Evolutionary conservation across 371 early-diverging fungal species (phyloP).

Genomic region (Mortierella sp.): DNA sequence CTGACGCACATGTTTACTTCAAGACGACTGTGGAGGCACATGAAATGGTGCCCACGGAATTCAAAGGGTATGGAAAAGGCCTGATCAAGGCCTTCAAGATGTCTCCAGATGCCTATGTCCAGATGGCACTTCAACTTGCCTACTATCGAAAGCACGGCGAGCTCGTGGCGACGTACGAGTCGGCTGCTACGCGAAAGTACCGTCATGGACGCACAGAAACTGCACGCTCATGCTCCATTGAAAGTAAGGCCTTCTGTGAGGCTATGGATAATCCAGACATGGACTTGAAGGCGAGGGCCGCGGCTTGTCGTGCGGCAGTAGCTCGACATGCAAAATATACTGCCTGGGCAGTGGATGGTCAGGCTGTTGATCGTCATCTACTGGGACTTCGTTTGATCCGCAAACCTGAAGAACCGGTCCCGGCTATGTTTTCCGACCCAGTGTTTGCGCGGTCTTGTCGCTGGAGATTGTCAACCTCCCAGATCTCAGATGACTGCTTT

Average conservation of each 20-base stretch:
- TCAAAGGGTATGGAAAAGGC: conserved; percentile 90
- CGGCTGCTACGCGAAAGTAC: conserved; percentile 90
- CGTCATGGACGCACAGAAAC: conserved; percentile 95
- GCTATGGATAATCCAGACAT: conserved; percentile 80
- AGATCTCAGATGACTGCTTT: conserved; percentile 91
- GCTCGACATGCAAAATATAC: conserved; percentile 86
- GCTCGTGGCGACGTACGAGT: conserved; percentile 88
- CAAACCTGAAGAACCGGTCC: conserved; percentile 75
- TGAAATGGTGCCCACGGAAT: conserved; percentile 85
- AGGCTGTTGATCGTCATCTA: conserved; percentile 94
- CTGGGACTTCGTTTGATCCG: conserved; percentile 72
- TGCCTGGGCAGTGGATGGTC: conserved; percentile 82
- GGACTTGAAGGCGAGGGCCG: conserved; percentile 65
- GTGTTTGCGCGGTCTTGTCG: conserved; percentile 83
- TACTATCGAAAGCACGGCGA: conserved; percentile 89
- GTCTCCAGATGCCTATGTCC: conserved; percentile 92
- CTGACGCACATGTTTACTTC: conserved; percentile 54
- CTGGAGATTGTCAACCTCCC: conserved; percentile 94
- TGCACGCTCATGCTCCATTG: conserved; percentile 80
- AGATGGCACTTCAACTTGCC: conserved; percentile 95
- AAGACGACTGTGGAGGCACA: conserved; percentile 71
- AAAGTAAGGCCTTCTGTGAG: conserved; percentile 85
- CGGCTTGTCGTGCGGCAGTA: conserved; percentile 78
- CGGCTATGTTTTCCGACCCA: conserved; percentile 86
- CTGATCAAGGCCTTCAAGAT: conserved; percentile 88